phyloP scores from a whole-genome alignment of 768 basidiomycete genomes.

The Postia placenta region DNA sequence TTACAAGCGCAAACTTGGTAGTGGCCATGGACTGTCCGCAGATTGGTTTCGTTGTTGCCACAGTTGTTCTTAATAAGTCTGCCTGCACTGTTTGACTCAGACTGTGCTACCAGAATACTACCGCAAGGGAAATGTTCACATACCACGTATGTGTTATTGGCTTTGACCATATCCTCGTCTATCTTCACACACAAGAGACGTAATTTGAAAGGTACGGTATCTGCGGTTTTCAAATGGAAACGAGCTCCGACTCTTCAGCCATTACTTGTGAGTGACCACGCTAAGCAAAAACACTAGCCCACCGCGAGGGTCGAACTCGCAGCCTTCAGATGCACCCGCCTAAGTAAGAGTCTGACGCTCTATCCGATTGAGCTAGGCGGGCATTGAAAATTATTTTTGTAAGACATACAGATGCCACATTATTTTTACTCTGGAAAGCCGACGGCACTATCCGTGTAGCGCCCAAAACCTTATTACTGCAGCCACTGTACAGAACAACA shows the following conservation, averaged over 20 bases:
- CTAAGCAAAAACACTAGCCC: constrained; percentile 32
- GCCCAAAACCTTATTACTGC: constrained; percentile 13
- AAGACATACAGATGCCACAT: neutral
- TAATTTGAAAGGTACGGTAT: neutral
- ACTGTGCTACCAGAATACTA: neutral
- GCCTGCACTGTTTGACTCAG: too few species aligned
- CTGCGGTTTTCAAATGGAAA: neutral
- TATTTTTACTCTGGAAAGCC: neutral
- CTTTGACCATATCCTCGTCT: neutral
- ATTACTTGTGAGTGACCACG: neutral
- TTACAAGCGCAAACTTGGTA: too few species aligned
- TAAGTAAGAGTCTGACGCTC: constrained; percentile 64
- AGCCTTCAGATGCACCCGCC: constrained; percentile 44
- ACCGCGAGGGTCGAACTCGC: constrained; percentile 62
- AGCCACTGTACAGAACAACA: constrained; percentile 20
- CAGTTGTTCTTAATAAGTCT: too few species aligned
- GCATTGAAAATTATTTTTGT: constrained; percentile 26
- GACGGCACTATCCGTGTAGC: neutral
- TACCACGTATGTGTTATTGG: neutral
- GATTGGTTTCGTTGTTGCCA: too few species aligned
- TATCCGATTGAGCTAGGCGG: constrained; percentile 67
- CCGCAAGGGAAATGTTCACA: neutral
- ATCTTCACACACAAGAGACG: neutral
- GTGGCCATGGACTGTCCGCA: too few species aligned
- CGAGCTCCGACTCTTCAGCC: too few species aligned